phyloP scores from a whole-genome alignment of 257 asterid species.

The Salvia hispanica region DNA sequence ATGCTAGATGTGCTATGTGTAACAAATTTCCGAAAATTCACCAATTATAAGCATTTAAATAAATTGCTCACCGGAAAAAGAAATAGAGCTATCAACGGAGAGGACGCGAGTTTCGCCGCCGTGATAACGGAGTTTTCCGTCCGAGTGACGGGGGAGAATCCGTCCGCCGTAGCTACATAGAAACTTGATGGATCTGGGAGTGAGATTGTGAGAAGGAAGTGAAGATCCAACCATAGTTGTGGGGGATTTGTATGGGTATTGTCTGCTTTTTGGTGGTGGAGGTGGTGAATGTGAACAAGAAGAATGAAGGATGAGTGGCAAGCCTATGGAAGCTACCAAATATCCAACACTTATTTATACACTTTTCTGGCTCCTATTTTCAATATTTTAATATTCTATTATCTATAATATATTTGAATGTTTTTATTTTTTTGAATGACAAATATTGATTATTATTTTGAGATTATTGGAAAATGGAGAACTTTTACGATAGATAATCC shows the following conservation, averaged over 20 bases:
- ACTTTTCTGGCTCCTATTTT: conserved; percentile 12
- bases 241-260: neutral
- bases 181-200: conserved; percentile 58
- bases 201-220: conserved; percentile 29
- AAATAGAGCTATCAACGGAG: conserved; percentile 61
- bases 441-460: too few relatives aligned
- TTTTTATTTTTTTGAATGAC: too few relatives aligned
- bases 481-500: too few relatives aligned
- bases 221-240: conserved; percentile 49
- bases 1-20: neutral
- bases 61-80: conserved; percentile 57
- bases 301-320: conserved; percentile 19
- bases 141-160: conserved; percentile 78
- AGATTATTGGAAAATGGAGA: too few relatives aligned
- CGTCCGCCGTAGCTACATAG: conserved; percentile 91
- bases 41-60: neutral
- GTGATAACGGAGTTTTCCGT: conserved; percentile 87
- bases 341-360: conserved; percentile 44
- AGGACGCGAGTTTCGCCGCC: conserved; percentile 91
- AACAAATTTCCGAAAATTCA: neutral
- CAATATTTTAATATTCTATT: too few relatives aligned
- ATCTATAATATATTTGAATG: too few relatives aligned
- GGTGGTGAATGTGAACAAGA: neutral
- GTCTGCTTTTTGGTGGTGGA: conserved; percentile 11
- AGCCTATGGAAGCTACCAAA: conserved; percentile 39